Base-by-base conservation (phyloP, 169 alveolate genomes). In the Hepatocystis sp. region DNA sequence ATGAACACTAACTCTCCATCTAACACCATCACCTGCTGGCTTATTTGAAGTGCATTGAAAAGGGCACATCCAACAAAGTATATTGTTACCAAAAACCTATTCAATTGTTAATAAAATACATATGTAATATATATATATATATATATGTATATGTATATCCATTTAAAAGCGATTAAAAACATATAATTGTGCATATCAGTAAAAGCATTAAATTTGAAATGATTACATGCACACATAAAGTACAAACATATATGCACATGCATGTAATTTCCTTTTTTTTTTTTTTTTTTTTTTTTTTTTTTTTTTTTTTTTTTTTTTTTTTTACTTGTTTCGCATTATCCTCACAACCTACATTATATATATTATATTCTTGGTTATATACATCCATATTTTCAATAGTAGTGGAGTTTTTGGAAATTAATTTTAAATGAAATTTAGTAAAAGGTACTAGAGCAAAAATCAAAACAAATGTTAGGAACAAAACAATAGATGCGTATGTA, bases 11-110 rank as follows among this genome's bases (percentile, higher is more conserved):
- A 67, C 93, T 27, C 96, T 91, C 97, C 97, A 95, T 3, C 97
- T 76, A 17, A 95, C 97, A 15, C 97, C 97, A 66, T 95, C 97
- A 0, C 97, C 97, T 8, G 93, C 97, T 0, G 97, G 97, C 27
- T 97, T 84, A 28, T 92, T 93, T 7, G 95, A 91, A 36, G 93
- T 91, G n/a, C 92, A 85, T 49, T 95, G 95, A 56, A 90, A 92
- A 7, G 97, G 97, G 39, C 95, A 93, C 55, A 95, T 90, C 97
- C 97, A 95, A 36, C 96, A 95, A 53, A 94, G 86, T 0, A 97
- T 95, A 68, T 95, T 93, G 23, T 91, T 91, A 0, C 97, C 97
- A 71, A 94, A 94, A 8, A 93, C 97, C 78, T 94, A 95, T 53
- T n/a, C n/a, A n/a, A n/a, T n/a, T n/a, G n/a, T n/a, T n/a, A n/a